Conservation (phyloP, 2,329 filamentous ascomycete genomes). For the Colletotrichum plurivorum region DNA sequence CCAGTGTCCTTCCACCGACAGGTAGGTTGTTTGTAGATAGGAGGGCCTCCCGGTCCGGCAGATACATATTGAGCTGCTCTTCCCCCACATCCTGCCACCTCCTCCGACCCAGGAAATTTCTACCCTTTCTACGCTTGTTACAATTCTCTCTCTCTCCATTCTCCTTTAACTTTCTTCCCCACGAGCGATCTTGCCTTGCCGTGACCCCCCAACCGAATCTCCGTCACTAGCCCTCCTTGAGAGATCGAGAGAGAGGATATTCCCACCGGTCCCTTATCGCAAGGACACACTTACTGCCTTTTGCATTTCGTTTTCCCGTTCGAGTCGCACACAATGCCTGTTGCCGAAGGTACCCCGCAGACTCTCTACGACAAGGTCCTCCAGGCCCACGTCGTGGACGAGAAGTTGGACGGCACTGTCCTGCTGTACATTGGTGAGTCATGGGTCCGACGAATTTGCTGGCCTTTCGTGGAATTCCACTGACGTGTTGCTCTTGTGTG, state of each 20-base stretch:
- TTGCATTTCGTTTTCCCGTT: not conserved
- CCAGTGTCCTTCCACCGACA: not conserved
- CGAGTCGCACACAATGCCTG: slow-evolving; percentile 75
- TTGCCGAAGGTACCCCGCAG: slow-evolving; percentile 78
- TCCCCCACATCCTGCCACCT: slow-evolving; percentile 35
- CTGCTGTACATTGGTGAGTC: slow-evolving; percentile 90
- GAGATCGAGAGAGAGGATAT: not conserved
- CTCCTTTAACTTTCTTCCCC: slow-evolving; percentile 23
- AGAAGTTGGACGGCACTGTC: slow-evolving; percentile 93
- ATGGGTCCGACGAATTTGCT: not conserved
- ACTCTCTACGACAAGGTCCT: slow-evolving; percentile 99
- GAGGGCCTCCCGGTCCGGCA: slow-evolving; percentile 39
- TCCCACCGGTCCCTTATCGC: slow-evolving; percentile 2
- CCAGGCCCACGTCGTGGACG: slow-evolving; percentile 92
- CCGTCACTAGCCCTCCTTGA: not conserved
- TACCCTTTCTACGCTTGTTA: slow-evolving; percentile 25
- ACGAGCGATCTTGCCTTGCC: slow-evolving; percentile 18
- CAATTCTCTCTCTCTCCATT: slow-evolving; percentile 7
- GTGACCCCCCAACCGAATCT: not conserved
- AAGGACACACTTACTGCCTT: slow-evolving; percentile 22
- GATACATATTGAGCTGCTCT: slow-evolving; percentile 40
- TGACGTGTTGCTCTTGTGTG: not conserved
- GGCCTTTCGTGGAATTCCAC: slow-evolving; percentile 10
- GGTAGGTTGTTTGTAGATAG: slow-evolving; percentile 10
- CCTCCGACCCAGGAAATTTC: slow-evolving; percentile 35